phyloP scores from a whole-genome alignment of 257 asterid species.

The Nicotiana tabacum region DNA sequence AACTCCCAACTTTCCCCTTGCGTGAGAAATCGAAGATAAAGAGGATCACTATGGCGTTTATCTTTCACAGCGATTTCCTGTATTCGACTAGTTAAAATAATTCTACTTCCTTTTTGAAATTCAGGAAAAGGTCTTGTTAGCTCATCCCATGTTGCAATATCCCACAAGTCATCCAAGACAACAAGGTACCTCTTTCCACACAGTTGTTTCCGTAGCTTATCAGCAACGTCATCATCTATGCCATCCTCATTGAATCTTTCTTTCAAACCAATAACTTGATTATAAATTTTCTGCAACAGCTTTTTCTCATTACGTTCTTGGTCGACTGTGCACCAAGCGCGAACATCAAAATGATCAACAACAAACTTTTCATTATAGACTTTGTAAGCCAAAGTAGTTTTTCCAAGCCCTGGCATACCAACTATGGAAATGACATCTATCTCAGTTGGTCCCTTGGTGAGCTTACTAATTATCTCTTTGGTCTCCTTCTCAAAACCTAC shows the following conservation, averaged over 20 bases:
- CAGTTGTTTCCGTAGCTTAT: background rate
- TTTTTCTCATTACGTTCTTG: background rate
- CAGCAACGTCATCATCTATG: background rate
- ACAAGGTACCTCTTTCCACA: slow-evolving; percentile 12
- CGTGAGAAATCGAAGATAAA: background rate
- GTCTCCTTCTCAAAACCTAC: background rate
- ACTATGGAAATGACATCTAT: background rate
- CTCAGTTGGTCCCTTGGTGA: background rate
- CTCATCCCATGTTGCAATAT: slow-evolving; percentile 12
- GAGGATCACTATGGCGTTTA: background rate
- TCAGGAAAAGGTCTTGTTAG: slow-evolving; percentile 7
- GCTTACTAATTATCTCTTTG: background rate
- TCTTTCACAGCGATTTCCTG: background rate
- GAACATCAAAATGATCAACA: background rate
- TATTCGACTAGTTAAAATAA: slow-evolving; percentile 9
- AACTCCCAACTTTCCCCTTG: slow-evolving; percentile 19
- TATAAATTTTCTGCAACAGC: background rate
- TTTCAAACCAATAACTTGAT: background rate
- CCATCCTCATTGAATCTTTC: background rate
- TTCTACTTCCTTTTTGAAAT: slow-evolving; percentile 2
- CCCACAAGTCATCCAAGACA: slow-evolving; percentile 28
- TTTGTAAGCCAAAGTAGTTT: background rate
- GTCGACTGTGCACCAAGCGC: background rate
- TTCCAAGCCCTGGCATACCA: background rate
- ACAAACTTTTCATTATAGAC: background rate